Percentiles rank a stretch among this genome's conserved stretches.
Conservation (phyloP, 148 eudicot species). For the Vaccinium macrocarpon region DNA sequence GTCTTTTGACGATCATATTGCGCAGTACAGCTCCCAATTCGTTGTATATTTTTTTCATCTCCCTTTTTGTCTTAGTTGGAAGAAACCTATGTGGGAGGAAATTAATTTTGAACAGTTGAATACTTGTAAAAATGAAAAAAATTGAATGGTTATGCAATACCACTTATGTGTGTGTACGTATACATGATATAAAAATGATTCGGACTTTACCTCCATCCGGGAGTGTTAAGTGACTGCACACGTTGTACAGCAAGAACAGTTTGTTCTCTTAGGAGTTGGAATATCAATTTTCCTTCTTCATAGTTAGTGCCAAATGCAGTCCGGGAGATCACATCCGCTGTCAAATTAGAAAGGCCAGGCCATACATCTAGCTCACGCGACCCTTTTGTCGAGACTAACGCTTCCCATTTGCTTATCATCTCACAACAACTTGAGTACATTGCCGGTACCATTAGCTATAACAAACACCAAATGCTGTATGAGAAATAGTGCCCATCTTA, state of each 20-base stretch:
- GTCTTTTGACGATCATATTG: conserved; percentile 18
- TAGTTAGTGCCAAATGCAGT: conserved; percentile 30
- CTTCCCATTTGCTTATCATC: conserved; percentile 38
- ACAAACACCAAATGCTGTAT: background rate
- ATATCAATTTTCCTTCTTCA: conserved; percentile 27
- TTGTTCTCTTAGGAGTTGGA: conserved; percentile 29
- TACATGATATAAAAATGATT: no score
- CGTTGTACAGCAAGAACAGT: conserved; percentile 9
- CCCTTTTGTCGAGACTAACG: conserved; percentile 9
- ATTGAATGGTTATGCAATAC: background rate
- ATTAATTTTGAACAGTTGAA: background rate
- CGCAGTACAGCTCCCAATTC: conserved; percentile 17
- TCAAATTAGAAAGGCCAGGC: conserved; percentile 26
- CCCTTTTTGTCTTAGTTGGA: conserved; percentile 35
- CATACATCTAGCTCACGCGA: conserved; percentile 30
- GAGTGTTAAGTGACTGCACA: conserved; percentile 21
- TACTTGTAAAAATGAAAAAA: background rate
- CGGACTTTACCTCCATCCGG: conserved; percentile 34
- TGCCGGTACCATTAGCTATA: conserved; percentile 35
- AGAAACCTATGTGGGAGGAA: conserved; percentile 16
- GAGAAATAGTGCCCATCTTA: background rate
- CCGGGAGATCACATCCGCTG: conserved; percentile 25
- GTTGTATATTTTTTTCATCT: conserved; percentile 17
- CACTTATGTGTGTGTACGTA: background rate
- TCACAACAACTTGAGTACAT: conserved; percentile 30